Evolutionary conservation across 495 filamentous ascomycete genomes (phyloP).

Genomic region (Hyaloscypha variabilis): DNA sequence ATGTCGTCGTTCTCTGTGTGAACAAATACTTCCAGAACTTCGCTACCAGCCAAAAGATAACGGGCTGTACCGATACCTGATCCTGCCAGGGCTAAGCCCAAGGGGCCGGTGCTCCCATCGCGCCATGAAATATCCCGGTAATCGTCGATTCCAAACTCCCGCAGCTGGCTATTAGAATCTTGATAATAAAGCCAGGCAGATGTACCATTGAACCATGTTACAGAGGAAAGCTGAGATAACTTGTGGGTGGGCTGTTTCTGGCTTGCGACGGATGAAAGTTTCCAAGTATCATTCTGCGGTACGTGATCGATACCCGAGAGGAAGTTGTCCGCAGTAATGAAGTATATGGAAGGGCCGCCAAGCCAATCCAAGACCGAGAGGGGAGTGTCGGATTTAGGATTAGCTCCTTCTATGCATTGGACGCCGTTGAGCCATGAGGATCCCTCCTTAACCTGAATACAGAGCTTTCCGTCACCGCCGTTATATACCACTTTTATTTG

Average conservation of each 20-base stretch:
- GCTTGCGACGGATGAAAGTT: neutral
- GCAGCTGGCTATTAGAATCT: neutral
- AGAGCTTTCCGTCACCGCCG: neutral
- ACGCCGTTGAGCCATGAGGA: neutral
- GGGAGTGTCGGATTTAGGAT: neutral
- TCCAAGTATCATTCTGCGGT: constrained; percentile 6
- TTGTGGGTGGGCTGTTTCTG: neutral
- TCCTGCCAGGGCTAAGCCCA: neutral
- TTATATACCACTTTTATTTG: neutral
- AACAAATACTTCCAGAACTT: constrained; percentile 2
- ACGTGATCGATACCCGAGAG: constrained; percentile 10
- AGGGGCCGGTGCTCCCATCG: neutral
- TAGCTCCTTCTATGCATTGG: constrained; percentile 5
- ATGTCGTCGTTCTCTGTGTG: neutral
- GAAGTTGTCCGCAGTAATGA: constrained; percentile 3
- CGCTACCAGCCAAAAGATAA: neutral
- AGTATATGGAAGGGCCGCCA: constrained; percentile 4
- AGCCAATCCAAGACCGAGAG: constrained; percentile 5
- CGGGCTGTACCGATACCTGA: neutral
- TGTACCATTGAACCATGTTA: constrained; percentile 8
- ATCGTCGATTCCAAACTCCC: constrained; percentile 10
- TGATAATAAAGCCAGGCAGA: constrained; percentile 16
- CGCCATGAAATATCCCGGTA: constrained; percentile 6
- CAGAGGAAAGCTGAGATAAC: constrained; percentile 1
- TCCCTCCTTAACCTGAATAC: neutral